Conservation (phyloP, 768 basidiomycete genomes). For the Boletus speciosus region DNA sequence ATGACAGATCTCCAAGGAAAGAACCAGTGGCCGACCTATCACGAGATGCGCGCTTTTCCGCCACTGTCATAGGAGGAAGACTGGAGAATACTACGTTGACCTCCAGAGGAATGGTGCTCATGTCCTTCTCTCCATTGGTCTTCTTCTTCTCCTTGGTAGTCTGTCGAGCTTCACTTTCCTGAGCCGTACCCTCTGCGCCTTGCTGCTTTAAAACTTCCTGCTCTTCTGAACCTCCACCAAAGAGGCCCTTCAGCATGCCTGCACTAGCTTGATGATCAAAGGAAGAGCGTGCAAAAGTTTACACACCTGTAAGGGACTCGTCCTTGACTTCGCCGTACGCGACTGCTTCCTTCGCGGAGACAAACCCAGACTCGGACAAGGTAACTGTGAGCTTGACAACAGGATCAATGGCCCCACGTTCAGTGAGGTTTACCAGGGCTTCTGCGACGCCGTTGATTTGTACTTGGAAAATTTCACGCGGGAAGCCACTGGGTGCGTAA, state of each 20-base stretch:
- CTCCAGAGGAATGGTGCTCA: constrained; percentile 63
- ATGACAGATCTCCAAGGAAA: neutral
- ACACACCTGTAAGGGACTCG: constrained; percentile 67
- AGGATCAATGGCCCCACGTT: constrained; percentile 74
- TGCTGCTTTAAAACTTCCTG: constrained; percentile 31
- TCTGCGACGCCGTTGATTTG: constrained; percentile 69
- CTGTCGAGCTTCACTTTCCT: constrained; percentile 32
- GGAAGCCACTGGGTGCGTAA: constrained; percentile 52
- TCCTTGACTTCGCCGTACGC: constrained; percentile 80
- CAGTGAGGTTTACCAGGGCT: constrained; percentile 80
- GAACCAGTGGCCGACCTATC: constrained; percentile 51
- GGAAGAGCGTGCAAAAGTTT: neutral
- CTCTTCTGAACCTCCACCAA: constrained; percentile 55
- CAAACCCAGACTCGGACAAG: constrained; percentile 84
- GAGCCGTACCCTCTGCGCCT: constrained; percentile 11
- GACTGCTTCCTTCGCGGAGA: constrained; percentile 75
- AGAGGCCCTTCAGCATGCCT: constrained; percentile 88
- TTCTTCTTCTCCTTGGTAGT: constrained; percentile 40
- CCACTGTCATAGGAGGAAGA: constrained; percentile 70
- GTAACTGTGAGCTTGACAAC: constrained; percentile 82
- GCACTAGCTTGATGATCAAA: constrained; percentile 12
- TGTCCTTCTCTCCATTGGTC: constrained; percentile 35
- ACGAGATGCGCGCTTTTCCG: constrained; percentile 71
- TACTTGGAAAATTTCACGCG: constrained; percentile 69
- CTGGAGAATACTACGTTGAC: constrained; percentile 58